Percentiles rank a stretch among this genome's conserved stretches.
These are phyloP conservation scores for Helianthus tuberosus DNA, from an alignment of 129 eudicot genomes.

Conservation along the genomic window DNA sequence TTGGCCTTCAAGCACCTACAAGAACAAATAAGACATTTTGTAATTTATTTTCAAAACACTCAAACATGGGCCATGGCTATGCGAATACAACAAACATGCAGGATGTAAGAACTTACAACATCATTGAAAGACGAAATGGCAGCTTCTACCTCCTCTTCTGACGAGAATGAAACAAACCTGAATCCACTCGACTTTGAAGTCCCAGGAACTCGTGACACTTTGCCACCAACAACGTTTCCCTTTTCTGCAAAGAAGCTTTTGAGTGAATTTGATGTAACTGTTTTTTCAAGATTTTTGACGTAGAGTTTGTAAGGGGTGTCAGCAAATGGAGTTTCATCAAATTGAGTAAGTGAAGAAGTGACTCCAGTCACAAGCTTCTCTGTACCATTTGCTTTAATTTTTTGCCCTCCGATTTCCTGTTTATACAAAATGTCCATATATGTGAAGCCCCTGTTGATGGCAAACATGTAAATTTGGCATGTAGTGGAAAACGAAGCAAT, in stretches of 20 bases:
- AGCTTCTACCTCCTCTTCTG: conserved; percentile 84
- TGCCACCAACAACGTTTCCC: conserved; percentile 79
- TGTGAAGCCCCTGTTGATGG: neutral
- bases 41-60: neutral
- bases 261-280: conserved; percentile 67
- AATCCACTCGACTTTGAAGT: conserved; percentile 84
- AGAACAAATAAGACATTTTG: neutral
- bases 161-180: conserved; percentile 77
- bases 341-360: conserved; percentile 48
- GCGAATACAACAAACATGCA: neutral
- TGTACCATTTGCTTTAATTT: conserved; percentile 78
- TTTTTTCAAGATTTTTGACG: conserved; percentile 86
- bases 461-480: neutral
- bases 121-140: conserved; percentile 70
- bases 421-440: neutral
- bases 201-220: conserved; percentile 79
- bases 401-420: conserved; percentile 86
- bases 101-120: conserved; percentile 48
- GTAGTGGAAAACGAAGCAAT: conserved; percentile 8
- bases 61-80: neutral
- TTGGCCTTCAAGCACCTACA: conserved; percentile 82
- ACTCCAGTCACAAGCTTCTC: conserved; percentile 65
- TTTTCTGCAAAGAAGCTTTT: conserved; percentile 70
- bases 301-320: conserved; percentile 88
- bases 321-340: conserved; percentile 71